A percentile compares a stretch with the other conserved stretches of the same genome.
Conservation (phyloP, 2,329 filamentous ascomycete species). For the Exophiala aquamarina region DNA sequence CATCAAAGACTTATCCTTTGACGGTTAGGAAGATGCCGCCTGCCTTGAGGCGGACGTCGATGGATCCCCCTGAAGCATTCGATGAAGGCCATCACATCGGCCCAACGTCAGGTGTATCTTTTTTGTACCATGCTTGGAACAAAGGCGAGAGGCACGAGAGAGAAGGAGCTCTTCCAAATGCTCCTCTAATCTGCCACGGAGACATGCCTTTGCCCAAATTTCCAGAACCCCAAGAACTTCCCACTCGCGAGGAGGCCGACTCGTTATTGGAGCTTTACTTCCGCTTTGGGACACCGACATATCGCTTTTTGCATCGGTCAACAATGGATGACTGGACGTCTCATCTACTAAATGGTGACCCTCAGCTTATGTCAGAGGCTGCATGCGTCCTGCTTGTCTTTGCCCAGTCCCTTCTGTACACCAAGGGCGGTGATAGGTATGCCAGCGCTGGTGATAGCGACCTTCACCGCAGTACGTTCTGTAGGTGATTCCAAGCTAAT, state of each 20-base stretch:
- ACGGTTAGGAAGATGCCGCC: not conserved
- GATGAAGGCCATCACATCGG: constrained; percentile 51
- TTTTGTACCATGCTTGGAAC: constrained; percentile 65
- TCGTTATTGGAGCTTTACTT: constrained; percentile 52
- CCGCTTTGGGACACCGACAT: constrained; percentile 56
- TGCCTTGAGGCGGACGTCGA: constrained; percentile 14
- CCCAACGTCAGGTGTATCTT: constrained; percentile 47
- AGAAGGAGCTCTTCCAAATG: constrained; percentile 41
- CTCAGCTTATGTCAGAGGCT: constrained; percentile 30
- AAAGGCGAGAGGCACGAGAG: constrained; percentile 28
- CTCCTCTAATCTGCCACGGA: constrained; percentile 31
- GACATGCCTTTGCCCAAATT: constrained; percentile 43
- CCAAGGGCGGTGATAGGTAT: constrained; percentile 13
- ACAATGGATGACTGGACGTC: constrained; percentile 48
- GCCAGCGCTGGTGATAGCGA: constrained; percentile 18
- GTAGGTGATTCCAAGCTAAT: not conserved
- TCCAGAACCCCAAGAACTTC: constrained; percentile 33
- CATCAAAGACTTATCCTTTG: not conserved
- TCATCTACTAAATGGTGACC: constrained; percentile 31
- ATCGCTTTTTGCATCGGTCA: constrained; percentile 53
- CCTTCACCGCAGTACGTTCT: constrained; percentile 16
- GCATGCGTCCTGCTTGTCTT: constrained; percentile 39
- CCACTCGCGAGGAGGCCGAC: constrained; percentile 34
- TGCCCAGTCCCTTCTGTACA: constrained; percentile 24
- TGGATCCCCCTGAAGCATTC: constrained; percentile 25